Base-by-base conservation (phyloP, 1,139 yeast species). In the Zygoascus sp. region DNA sequence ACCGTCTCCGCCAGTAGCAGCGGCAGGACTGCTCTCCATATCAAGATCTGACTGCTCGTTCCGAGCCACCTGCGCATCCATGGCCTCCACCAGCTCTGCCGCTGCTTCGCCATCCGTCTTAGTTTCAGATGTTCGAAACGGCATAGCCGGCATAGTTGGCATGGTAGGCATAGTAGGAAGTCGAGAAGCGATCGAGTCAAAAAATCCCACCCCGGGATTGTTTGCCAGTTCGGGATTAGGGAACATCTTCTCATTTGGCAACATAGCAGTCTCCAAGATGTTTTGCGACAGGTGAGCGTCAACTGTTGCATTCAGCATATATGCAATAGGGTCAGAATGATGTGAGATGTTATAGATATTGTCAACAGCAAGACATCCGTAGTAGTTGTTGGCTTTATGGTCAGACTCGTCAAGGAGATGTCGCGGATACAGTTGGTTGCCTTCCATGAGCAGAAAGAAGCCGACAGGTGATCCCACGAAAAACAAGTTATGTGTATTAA, bases 381-480 rank as follows among this genome's bases (percentile, higher is more conserved):
- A 68, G 1, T 59, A 62, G 25, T 30, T 40, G 10, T 30, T 27
- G 3, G 40, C 32, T 8, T 35, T 13, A 13, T 36, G 19, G 13
- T 39, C 41, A 15, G 47, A 38, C 22, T 36, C 32, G 2, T 41
- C 49, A 30, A 49, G 50, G 19, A 53, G 37, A 21, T 58, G 49
- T 32, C 67, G 53, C 10, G 68, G 61, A 40, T 57, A 53, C 44
- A 66, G 50, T 21, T 52, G 50, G 9, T 60, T 45, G 36, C 53
- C 55, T 21, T 62, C 58, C 21, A 67, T 55, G 9, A 67, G 54
- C 47, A 67, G 53, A 53, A 92, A 89, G 41, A 89, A 81, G 2
- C 96, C 97, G 17, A 84, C 80, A 1, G 97, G 97, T 1, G 96
- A 86, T 0, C 98, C 98, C 15, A 84, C 77, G 23, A 89, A 77